These are phyloP conservation scores for Xylaria curta DNA, from an alignment of 495 filamentous ascomycete genomes.

Conservation along the genomic window DNA sequence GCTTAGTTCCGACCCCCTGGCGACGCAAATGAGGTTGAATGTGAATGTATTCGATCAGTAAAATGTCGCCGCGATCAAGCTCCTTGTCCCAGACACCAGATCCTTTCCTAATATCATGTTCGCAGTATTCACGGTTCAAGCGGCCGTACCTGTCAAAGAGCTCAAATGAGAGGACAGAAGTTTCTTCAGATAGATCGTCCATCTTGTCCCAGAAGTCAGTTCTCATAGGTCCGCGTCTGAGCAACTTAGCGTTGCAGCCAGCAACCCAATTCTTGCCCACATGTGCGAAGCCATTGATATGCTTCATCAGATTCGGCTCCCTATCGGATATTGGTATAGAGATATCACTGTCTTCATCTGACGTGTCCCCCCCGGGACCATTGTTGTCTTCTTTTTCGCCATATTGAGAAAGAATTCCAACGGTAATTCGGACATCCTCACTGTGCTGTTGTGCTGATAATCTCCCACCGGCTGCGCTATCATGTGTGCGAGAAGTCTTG, in stretches of 20 bases:
- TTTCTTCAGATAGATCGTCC: not conserved
- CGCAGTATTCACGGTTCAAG: slow-evolving; percentile 40
- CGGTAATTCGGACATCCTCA: not conserved
- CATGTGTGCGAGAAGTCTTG: not conserved
- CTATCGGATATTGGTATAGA: not conserved
- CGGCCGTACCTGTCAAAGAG: slow-evolving; percentile 46
- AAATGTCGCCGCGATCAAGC: slow-evolving; percentile 41
- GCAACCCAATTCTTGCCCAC: not conserved
- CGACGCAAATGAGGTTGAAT: slow-evolving; percentile 5
- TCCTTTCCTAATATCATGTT: slow-evolving; percentile 40
- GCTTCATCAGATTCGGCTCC: not conserved
- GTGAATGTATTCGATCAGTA: slow-evolving; percentile 38
- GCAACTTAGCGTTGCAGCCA: not conserved
- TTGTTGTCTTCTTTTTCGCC: not conserved
- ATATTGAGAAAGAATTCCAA: not conserved
- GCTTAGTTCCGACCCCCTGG: slow-evolving; percentile 8
- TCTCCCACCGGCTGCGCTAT: not conserved
- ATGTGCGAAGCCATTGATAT: slow-evolving; percentile 3
- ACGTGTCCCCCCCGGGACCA: not conserved
- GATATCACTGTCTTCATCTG: not conserved
- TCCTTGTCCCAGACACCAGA: slow-evolving; percentile 41
- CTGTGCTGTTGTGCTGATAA: not conserved
- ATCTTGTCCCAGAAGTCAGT: not conserved
- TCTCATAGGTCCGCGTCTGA: not conserved
- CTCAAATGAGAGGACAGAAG: slow-evolving; percentile 9